Evolutionary conservation across 2,329 filamentous ascomycete species (phyloP), one percentile per base, ranked within the genome.

Genomic region (Botrytis porri): DNA sequence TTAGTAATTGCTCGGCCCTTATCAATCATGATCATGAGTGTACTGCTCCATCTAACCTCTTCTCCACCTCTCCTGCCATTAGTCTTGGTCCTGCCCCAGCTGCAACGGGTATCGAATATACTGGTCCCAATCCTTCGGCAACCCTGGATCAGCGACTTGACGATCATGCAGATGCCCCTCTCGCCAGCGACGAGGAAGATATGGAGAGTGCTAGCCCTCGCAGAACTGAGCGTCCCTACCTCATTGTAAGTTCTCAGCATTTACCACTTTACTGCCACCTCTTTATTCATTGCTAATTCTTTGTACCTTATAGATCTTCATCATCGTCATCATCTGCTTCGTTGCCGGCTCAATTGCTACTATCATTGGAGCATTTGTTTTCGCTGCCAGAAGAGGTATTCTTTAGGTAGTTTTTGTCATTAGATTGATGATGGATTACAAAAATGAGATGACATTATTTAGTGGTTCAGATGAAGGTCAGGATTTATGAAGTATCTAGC

Each of bases 231-330:
- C 29, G 22, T 0, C 43, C 35, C 14, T 51, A n/a, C 14, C 12
- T 32, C 5, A 10, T 65, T 22, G 63, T 65, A 65, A n/a, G 63
- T 51, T 37, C 29, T 12, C 5, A 5, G 1, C 20, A n/a, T 39
- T 18, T n/a, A 7, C 5, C 7, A 3, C 6, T n/a, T 25, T 0
- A 6, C 32, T 8, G 35, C 14, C 20, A n/a, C 9, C 0, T 37
- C 14, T 1, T 12, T 18, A 4, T n/a, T 8, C 32, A 51, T 35
- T 6, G 43, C 63, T 65, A 65, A 65, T 43, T 51, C 12, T 3
- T 8, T 14, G 7, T 5, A 0, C 5, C 12, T 37, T n/a, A 1
- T 8, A 65, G 63, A 65, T 65, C 22, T 22, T 65, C 10, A 22
- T 2, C 3, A 1, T 32, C 3, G 12, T 37, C 6, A 4, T 65